Base-by-base conservation (phyloP, 1,284 basidiomycete species). In the Ustanciosporium gigantosporum region DNA sequence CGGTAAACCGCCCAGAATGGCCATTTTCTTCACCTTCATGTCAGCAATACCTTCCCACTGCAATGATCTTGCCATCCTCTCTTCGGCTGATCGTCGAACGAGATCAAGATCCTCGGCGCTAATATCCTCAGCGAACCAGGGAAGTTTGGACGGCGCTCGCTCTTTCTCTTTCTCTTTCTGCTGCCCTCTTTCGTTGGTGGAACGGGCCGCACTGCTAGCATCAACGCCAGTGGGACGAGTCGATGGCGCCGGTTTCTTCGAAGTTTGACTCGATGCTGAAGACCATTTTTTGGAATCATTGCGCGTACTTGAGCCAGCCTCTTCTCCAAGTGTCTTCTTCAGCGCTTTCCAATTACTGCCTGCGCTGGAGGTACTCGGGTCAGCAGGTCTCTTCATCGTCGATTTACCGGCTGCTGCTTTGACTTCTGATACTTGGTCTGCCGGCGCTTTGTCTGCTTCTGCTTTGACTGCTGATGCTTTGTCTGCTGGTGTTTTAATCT, bases 51-150 rank as follows among this genome's bases (percentile, higher is more conserved):
- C 67, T 31, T 73, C 62, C 68, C 62, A 68, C 25, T 68, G 59
- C 25, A 46, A 15, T 6, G 51, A 23, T 2, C n/a, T n/a, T 7
- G 27, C 46, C 29, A 52, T 48, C 37, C 49, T 46, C 36, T 50
- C 64, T 2, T 42, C 42, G 16, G 66, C 49, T 29, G 34, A 51
- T 27, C 55, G 46, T 14, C 59, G 41, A 0, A 73, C 70, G 2
- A 74, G 45, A 34, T 62, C 68, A 4, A 76, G 41, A 36, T 76
- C 73, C 23, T 73, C 68, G 1, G 72, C 57, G 14, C 55, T 53
- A 17, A 76, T 57, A 36, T 76, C 73, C 36, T 74, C 73, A 23
- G 73, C 72, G 32, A 76, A 76, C 73, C 73, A 76, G 7, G 71
- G 73, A 8, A 61, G 20, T 0, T 37, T 25, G 2, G 46, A 55